Conservation (phyloP, 73 alveolate species). For the Paramecium biaurelia region DNA sequence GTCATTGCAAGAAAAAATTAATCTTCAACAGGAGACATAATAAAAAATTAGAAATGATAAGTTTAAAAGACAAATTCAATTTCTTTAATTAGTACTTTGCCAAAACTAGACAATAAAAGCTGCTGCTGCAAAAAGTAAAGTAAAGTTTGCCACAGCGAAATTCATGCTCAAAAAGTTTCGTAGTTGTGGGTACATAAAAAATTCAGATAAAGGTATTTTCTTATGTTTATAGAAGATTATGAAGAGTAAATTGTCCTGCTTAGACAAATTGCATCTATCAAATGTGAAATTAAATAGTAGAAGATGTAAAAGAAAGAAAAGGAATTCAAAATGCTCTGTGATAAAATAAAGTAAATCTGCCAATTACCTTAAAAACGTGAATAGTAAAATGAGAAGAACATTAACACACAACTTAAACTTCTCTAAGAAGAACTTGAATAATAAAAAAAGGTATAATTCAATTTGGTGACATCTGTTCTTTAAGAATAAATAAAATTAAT, state of each 20-base stretch:
- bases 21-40: background rate
- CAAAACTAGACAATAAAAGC: background rate
- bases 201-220: background rate
- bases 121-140: background rate
- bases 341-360: background rate
- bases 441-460: background rate
- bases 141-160: background rate
- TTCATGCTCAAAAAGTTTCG: background rate
- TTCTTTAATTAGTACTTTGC: background rate
- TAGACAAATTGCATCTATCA: background rate
- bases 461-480: background rate
- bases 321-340: background rate
- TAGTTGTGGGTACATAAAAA: background rate
- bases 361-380: background rate
- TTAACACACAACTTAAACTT: background rate
- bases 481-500: background rate
- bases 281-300: background rate
- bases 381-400: background rate
- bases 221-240: background rate
- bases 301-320: background rate
- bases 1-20: background rate
- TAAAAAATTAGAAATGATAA: background rate
- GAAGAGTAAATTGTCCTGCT: background rate
- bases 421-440: background rate
- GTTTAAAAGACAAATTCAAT: background rate